Percentiles rank a stretch among this genome's conserved stretches.
These are phyloP conservation scores for Naegleria lovaniensis DNA, from an alignment of 208 protist species.

Conservation along the genomic window DNA sequence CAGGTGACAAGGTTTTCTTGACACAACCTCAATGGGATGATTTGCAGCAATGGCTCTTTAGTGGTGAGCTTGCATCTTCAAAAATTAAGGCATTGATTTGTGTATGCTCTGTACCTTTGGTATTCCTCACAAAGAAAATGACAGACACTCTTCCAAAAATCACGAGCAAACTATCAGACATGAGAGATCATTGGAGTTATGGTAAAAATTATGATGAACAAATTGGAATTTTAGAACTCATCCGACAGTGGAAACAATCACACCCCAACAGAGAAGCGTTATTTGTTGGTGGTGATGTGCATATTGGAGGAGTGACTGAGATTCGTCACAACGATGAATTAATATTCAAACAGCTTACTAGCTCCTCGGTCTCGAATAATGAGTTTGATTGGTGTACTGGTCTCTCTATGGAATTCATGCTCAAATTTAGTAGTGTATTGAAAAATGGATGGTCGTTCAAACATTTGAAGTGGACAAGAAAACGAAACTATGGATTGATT, in stretches of 20 bases:
- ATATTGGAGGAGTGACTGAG: background rate
- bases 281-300: background rate
- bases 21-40: background rate
- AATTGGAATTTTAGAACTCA: background rate
- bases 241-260: background rate
- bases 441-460: background rate
- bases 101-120: background rate
- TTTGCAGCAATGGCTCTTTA: background rate
- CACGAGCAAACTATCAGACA: background rate
- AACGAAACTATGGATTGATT: background rate
- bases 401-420: background rate
- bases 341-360: background rate
- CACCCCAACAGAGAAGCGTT: background rate
- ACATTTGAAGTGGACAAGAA: background rate
- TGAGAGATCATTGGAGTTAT: background rate
- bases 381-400: background rate
- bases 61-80: background rate
- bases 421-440: background rate
- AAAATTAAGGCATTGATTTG: background rate
- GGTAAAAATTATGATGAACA: background rate
- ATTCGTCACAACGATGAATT: background rate
- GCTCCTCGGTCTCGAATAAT: background rate
- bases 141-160: background rate
- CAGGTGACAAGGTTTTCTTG: background rate
- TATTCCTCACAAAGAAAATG: background rate